These are phyloP conservation scores for Penicillium crustosum DNA, from an alignment of 2,329 filamentous ascomycete genomes.

Conservation along the genomic window DNA sequence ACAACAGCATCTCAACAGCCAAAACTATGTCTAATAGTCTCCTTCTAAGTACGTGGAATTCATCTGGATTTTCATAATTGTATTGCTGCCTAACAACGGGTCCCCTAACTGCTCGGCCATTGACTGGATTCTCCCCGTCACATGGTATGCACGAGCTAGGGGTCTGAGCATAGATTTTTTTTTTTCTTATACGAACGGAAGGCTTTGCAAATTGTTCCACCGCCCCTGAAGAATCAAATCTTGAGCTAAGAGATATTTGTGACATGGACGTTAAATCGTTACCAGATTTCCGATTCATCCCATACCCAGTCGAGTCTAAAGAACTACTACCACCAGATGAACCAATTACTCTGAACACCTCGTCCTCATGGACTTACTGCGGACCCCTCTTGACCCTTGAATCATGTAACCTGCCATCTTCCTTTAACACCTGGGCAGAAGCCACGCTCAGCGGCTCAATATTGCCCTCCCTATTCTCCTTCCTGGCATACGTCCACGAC, in stretches of 20 bases:
- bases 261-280: constrained; percentile 19
- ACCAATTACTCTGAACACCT: constrained; percentile 17
- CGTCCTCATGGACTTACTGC: constrained; percentile 49
- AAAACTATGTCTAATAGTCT: not conserved
- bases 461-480: constrained; percentile 38
- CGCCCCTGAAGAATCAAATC: not conserved
- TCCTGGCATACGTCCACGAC: constrained; percentile 43
- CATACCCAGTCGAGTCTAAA: constrained; percentile 12
- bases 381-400: constrained; percentile 40
- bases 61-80: not conserved
- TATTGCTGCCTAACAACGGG: not conserved
- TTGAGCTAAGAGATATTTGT: not conserved
- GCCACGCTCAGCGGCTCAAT: constrained; percentile 40
- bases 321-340: constrained; percentile 7
- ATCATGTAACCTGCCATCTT: constrained; percentile 32
- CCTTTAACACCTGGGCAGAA: constrained; percentile 43
- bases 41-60: not conserved
- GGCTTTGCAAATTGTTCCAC: not conserved
- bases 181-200: not conserved
- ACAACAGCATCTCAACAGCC: not conserved
- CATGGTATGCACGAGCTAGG: not conserved
- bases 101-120: not conserved
- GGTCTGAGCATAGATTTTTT: constrained; percentile 1
- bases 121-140: not conserved
- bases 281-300: constrained; percentile 21